Conservation (phyloP, 371 early-diverging fungal species). For the Rhizopus stolonifer region DNA sequence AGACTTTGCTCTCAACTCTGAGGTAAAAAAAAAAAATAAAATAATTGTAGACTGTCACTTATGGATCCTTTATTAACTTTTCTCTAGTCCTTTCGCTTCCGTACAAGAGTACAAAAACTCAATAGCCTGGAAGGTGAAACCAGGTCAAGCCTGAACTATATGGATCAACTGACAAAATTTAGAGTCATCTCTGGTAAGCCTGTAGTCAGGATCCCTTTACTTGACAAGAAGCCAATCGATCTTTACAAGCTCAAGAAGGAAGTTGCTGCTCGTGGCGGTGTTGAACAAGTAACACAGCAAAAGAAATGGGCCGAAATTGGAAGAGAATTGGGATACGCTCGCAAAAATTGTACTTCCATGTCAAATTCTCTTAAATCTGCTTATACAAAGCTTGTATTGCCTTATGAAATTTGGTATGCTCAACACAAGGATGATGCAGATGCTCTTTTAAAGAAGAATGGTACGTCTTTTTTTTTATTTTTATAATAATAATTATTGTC, state of each 20-base stretch:
- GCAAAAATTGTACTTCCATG: slow-evolving; percentile 81
- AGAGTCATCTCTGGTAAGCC: slow-evolving; percentile 80
- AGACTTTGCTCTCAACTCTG: slow-evolving; percentile 80
- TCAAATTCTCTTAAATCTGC: slow-evolving; percentile 80
- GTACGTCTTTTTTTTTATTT: not conserved
- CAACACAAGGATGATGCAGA: slow-evolving; percentile 22
- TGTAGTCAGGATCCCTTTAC: slow-evolving; percentile 73
- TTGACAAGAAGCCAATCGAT: slow-evolving; percentile 86
- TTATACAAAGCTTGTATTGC: slow-evolving; percentile 77
- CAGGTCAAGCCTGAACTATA: slow-evolving; percentile 83
- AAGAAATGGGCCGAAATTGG: slow-evolving; percentile 95
- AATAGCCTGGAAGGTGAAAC: slow-evolving; percentile 92
- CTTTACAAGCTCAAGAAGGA: slow-evolving; percentile 82
- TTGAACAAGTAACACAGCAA: slow-evolving; percentile 72
- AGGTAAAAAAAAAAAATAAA: slow-evolving; percentile 50
- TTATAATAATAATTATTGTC: not conserved
- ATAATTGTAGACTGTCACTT: not conserved
- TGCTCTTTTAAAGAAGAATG: slow-evolving; percentile 13
- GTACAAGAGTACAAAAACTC: slow-evolving; percentile 86
- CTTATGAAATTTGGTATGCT: slow-evolving; percentile 77
- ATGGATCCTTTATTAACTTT: not conserved
- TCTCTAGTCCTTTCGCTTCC: slow-evolving; percentile 71
- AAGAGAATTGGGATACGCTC: slow-evolving; percentile 71
- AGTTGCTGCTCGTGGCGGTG: slow-evolving; percentile 81
- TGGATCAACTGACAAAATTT: slow-evolving; percentile 88